Percentiles rank a stretch among this genome's conserved stretches.
phyloP scores from a whole-genome alignment of 2,329 filamentous ascomycete species.

The Orbilia quercus region DNA sequence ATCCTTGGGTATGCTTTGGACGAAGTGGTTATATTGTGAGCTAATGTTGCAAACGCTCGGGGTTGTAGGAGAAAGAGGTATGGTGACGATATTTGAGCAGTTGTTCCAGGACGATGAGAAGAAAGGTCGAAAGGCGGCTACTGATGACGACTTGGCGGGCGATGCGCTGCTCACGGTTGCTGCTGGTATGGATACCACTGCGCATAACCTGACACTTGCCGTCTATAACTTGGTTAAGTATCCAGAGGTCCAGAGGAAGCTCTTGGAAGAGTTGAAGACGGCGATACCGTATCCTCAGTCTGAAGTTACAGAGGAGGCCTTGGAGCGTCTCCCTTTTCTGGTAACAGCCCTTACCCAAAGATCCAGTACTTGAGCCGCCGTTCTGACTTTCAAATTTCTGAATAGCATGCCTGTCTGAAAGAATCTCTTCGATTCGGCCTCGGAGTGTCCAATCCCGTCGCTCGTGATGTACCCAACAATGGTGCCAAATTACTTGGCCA shows the following conservation, averaged over 20 bases:
- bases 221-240: conserved; percentile 31
- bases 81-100: conserved; percentile 28
- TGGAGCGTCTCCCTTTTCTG: conserved; percentile 21
- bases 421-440: conserved; percentile 37
- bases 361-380: too few species aligned
- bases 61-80: background rate
- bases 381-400: background rate
- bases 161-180: conserved; percentile 22
- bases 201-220: conserved; percentile 15
- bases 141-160: conserved; percentile 1
- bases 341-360: too few species aligned
- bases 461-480: conserved; percentile 25
- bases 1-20: background rate
- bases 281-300: conserved; percentile 17
- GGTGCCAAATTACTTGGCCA: conserved; percentile 34
- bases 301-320: conserved; percentile 11
- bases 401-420: conserved; percentile 33
- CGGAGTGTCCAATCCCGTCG: conserved; percentile 20
- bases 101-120: conserved; percentile 30
- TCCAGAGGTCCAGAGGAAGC: conserved; percentile 14
- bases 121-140: conserved; percentile 37
- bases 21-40: background rate
- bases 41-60: too few species aligned
- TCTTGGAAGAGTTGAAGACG: conserved; percentile 33
- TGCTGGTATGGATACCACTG: conserved; percentile 43